Evolutionary conservation across 129 eudicot species (phyloP).

Genomic region (Helichrysum umbraculigerum): DNA sequence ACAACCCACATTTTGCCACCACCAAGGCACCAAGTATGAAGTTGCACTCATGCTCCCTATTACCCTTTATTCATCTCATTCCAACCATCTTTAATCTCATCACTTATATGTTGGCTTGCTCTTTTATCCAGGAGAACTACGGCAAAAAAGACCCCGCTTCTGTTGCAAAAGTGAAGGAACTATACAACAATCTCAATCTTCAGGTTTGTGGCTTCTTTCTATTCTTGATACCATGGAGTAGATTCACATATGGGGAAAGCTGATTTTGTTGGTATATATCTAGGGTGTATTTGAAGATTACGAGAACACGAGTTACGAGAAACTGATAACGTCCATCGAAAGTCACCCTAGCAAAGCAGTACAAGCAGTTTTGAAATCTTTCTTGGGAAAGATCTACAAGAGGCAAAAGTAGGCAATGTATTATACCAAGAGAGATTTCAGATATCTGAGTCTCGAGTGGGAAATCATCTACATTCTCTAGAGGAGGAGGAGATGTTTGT

Average conservation of each 20-base stretch:
- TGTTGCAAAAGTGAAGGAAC: conserved; percentile 79
- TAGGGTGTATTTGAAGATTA: conserved; percentile 72
- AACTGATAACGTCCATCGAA: conserved; percentile 67
- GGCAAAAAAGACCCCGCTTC: conserved; percentile 75
- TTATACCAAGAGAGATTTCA: conserved; percentile 4
- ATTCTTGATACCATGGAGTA: not conserved
- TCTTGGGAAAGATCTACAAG: conserved; percentile 86
- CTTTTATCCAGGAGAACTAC: conserved; percentile 61
- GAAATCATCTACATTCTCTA: conserved; percentile 6
- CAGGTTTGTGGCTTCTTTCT: conserved; percentile 48
- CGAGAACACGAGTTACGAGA: conserved; percentile 66
- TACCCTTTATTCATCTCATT: too few species aligned
- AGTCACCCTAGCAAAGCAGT: conserved; percentile 72
- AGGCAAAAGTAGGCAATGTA: conserved; percentile 59
- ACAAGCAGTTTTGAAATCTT: conserved; percentile 76
- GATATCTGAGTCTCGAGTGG: conserved; percentile 6
- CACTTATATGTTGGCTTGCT: conserved; percentile 17
- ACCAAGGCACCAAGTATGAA: too few species aligned
- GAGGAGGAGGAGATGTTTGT: conserved; percentile 33
- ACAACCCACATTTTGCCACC: too few species aligned
- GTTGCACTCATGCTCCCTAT: too few species aligned
- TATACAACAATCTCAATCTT: conserved; percentile 67
- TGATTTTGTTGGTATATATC: conserved; percentile 9
- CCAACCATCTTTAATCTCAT: not conserved
- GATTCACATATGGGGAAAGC: not conserved